Evolutionary conservation across 2,329 filamentous ascomycete species (phyloP), one percentile per base, ranked within the genome.

Genomic region (Emmonsiellopsis sp.): DNA sequence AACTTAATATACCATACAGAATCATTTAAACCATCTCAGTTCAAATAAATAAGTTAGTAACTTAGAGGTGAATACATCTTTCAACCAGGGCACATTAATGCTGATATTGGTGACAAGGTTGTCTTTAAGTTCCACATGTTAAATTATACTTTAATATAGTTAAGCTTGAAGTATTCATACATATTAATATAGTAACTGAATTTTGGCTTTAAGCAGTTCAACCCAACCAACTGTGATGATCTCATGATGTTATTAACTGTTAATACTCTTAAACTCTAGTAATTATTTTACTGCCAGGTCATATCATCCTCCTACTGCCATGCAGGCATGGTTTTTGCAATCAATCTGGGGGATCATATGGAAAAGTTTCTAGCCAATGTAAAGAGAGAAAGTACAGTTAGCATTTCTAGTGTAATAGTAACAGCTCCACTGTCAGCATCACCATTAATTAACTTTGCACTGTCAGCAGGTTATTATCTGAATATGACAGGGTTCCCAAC

Each of bases 251-350:
- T 35, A 1, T 3, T 54, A 11, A 56, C 51, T 9, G 59, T 64
- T 20, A 55, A 55, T 8, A 50, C 58, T 37, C 55, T 57, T 9
- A 57, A 59, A 6, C 62, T 58, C 15, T 54, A 60, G 34, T 65
- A 61, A 59, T 65, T 65, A 41, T 65, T 63, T 48, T 63, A 57
- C 49, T 51, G 55, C 13, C 61, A 64, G 44, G 56, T 53, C 26
- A 30, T 52, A 31, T 55, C 57, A 34, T 52, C 49, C 38, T 48
- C 56, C 37, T 57, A 65, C 50, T 65, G 59, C 50, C 53, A 59
- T 55, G 54, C 58, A 31, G 62, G 62, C n/a, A 65, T 65, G 61
- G 57, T 65, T 10, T 61, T 65, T 53, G 61, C 56, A 32, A 38
- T 65, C 11, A 65, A 65, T 47, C 59, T 58, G 32, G 59, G 52